These are phyloP conservation scores for Themeda triandra DNA, from an alignment of 176 grass and related monocot species.

Conservation along the genomic window DNA sequence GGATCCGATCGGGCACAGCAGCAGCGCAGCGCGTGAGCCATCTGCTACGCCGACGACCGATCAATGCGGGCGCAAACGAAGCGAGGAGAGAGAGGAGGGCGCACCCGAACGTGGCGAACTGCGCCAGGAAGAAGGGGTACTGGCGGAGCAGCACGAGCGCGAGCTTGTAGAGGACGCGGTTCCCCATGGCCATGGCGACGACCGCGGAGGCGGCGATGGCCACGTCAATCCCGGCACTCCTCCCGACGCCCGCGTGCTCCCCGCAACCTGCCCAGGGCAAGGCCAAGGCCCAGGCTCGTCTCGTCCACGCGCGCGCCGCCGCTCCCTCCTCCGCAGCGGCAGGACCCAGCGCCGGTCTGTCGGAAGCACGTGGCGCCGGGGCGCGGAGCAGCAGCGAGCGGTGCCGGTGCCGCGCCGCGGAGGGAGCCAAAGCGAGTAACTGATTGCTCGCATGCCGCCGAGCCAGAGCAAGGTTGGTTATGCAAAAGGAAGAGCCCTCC, in stretches of 20 bases:
- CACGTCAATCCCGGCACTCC: conserved; percentile 43
- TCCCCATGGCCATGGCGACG: conserved; percentile 63
- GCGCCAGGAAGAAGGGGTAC: conserved; percentile 98
- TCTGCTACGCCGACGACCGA: background rate
- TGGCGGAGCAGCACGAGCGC: conserved; percentile 87
- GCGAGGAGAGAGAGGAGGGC: background rate
- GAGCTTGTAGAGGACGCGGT: conserved; percentile 96
- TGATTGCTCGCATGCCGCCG: no score
- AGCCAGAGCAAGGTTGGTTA: no score
- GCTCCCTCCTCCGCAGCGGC: conserved; percentile 6
- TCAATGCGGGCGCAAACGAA: background rate
- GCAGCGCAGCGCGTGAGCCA: background rate
- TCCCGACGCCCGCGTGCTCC: conserved; percentile 28
- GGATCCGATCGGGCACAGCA: conserved; percentile 20
- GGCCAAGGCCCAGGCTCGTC: background rate
- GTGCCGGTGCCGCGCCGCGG: conserved; percentile 27
- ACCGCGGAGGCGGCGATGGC: conserved; percentile 42
- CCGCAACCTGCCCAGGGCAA: background rate
- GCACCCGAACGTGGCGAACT: conserved; percentile 87
- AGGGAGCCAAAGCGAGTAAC: no score
- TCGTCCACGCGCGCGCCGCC: background rate
- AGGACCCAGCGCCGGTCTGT: background rate
- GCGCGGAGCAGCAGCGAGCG: conserved; percentile 5
- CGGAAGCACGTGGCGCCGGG: background rate
- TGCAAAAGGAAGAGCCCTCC: no score